phyloP scores from a whole-genome alignment of 352 stramenopile species.

The Phytophthora parvispora region DNA sequence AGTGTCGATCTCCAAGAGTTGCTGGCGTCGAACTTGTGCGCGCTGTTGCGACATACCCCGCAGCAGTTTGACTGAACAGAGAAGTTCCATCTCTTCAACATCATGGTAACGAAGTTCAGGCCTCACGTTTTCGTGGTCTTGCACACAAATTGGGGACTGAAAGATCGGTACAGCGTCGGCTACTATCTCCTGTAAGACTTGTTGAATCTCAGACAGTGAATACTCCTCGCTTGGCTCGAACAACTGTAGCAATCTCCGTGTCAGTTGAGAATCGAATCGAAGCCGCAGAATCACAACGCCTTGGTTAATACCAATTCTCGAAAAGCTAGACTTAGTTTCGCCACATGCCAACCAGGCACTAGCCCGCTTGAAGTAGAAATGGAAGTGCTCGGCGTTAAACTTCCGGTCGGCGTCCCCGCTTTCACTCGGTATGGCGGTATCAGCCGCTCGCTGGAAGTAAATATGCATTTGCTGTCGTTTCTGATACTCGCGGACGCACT shows the following conservation, averaged over 20 bases:
- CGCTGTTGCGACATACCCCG: conserved; percentile 55
- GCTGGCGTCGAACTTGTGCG: conserved; percentile 55
- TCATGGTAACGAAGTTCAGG: conserved; percentile 39
- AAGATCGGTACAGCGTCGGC: conserved; percentile 47
- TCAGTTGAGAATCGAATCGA: conserved; percentile 55
- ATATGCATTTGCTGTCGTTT: conserved; percentile 34
- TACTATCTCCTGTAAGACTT: conserved; percentile 46
- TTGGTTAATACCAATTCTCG: neutral
- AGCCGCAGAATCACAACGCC: conserved; percentile 16
- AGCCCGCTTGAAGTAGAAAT: conserved; percentile 53
- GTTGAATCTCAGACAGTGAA: conserved; percentile 29
- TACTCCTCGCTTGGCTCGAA: conserved; percentile 40
- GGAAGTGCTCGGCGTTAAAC: conserved; percentile 18
- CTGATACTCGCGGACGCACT: conserved; percentile 27
- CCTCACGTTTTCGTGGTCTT: conserved; percentile 23
- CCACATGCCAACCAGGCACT: conserved; percentile 52
- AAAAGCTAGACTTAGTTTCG: neutral
- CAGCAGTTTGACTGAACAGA: conserved; percentile 45
- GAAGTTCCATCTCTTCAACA: conserved; percentile 66
- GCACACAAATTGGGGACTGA: conserved; percentile 21
- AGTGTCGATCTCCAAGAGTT: conserved; percentile 35
- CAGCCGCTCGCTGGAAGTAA: conserved; percentile 18
- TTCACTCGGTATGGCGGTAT: neutral
- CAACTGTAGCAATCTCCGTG: conserved; percentile 54
- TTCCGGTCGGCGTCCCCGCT: neutral